phyloP scores from a whole-genome alignment of 306 rosid species.

The Vigna radiata region DNA sequence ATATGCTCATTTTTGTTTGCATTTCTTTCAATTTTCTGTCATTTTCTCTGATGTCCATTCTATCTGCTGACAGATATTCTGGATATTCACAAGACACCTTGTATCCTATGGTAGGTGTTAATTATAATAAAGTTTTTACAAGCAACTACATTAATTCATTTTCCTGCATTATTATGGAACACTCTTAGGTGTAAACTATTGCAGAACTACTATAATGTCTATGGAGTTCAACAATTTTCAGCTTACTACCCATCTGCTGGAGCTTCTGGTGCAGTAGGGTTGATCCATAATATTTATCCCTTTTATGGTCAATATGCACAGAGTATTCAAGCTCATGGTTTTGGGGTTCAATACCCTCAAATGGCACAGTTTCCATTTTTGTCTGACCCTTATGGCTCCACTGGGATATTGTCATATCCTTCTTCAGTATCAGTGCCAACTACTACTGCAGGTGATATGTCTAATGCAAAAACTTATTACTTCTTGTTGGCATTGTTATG shows the following conservation, averaged over 20 bases:
- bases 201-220: conserved; percentile 79
- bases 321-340: conserved; percentile 64
- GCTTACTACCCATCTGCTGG: conserved; percentile 70
- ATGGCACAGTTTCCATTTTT: conserved; percentile 68
- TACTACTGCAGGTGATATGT: conserved; percentile 58
- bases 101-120: conserved; percentile 68
- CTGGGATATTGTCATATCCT: conserved; percentile 70
- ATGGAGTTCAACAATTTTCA: conserved; percentile 83
- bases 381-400: conserved; percentile 70
- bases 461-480: background rate
- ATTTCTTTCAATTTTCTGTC: background rate
- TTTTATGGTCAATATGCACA: conserved; percentile 74
- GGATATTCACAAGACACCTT: conserved; percentile 83
- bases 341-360: conserved; percentile 77
- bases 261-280: conserved; percentile 64
- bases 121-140: background rate
- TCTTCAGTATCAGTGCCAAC: conserved; percentile 61
- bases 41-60: conserved; percentile 16
- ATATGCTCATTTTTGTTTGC: conserved; percentile 18
- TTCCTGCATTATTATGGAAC: conserved; percentile 24
- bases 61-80: conserved; percentile 60
- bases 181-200: background rate
- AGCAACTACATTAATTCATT: conserved; percentile 16
- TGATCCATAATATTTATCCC: conserved; percentile 74
- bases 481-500: background rate